Percentiles rank a stretch among this genome's conserved stretches.
Evolutionary conservation across 139 green algal genomes (phyloP).

Genomic region (Pleodorina starrii): DNA sequence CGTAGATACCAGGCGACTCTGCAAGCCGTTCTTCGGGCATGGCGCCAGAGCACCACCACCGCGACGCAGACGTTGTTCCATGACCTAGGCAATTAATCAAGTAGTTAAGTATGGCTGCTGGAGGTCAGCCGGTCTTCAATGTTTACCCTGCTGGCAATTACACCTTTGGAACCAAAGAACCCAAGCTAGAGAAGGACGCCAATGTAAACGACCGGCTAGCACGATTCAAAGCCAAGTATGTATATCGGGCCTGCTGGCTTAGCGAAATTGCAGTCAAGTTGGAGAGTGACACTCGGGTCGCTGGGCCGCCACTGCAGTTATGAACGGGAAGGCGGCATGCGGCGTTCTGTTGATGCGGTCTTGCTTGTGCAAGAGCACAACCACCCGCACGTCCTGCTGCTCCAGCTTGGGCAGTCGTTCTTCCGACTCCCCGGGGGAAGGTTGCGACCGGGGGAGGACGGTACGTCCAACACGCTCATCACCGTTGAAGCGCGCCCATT

Average conservation of each 20-base stretch:
- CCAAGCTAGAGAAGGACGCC: slow-evolving; percentile 86
- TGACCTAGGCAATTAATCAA: too few relatives aligned
- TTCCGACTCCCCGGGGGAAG: slow-evolving; percentile 94
- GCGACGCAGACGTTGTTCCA: too few relatives aligned
- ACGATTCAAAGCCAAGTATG: slow-evolving; percentile 87
- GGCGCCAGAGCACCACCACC: too few relatives aligned
- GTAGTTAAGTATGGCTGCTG: slow-evolving; percentile 25
- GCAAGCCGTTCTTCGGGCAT: too few relatives aligned
- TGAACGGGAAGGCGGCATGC: slow-evolving; percentile 85
- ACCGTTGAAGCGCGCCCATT: too few relatives aligned
- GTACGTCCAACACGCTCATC: slow-evolving; percentile 60
- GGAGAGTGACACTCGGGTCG: neutral
- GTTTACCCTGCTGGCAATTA: slow-evolving; percentile 91
- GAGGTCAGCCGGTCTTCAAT: slow-evolving; percentile 74
- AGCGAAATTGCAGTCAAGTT: too few relatives aligned
- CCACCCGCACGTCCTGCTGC: slow-evolving; percentile 93
- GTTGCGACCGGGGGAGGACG: slow-evolving; percentile 92
- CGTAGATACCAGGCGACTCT: too few relatives aligned
- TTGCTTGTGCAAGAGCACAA: slow-evolving; percentile 94
- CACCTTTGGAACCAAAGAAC: slow-evolving; percentile 90
- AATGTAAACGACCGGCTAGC: slow-evolving; percentile 73
- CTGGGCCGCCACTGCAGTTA: slow-evolving; percentile 75
- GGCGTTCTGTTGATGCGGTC: slow-evolving; percentile 90
- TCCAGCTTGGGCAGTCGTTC: slow-evolving; percentile 84
- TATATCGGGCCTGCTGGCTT: too few relatives aligned